A percentile compares a stretch with the other conserved stretches of the same genome.
phyloP scores from a whole-genome alignment of 176 grass and related monocot genomes.

The Triticum monococcum region DNA sequence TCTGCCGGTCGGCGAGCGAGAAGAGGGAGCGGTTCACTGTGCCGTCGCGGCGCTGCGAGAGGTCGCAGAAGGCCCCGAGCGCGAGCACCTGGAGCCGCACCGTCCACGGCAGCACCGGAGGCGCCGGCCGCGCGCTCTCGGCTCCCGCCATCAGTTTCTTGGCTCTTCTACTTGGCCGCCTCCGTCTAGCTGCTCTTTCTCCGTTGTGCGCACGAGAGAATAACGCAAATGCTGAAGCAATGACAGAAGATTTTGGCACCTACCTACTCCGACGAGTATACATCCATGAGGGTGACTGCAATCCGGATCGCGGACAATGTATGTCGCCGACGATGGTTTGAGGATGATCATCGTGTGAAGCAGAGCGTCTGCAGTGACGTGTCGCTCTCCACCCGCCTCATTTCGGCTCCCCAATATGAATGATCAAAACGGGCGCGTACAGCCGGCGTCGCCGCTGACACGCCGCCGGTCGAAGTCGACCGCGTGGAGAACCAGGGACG shows the following conservation, averaged over 20 bases:
- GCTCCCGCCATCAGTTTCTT: neutral
- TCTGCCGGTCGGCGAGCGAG: constrained; percentile 28
- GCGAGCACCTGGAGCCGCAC: constrained; percentile 16
- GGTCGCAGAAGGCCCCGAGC: neutral
- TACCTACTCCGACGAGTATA: no score
- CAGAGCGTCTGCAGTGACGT: neutral
- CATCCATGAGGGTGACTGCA: neutral
- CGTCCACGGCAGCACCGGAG: constrained; percentile 38
- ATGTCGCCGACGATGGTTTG: neutral
- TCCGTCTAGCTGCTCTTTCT: neutral
- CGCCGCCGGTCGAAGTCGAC: no score
- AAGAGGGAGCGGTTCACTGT: constrained; percentile 51
- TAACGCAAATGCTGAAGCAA: neutral
- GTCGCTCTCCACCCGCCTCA: neutral
- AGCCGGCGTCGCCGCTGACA: neutral
- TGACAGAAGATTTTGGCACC: neutral
- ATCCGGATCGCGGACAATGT: neutral
- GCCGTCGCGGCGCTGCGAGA: constrained; percentile 41
- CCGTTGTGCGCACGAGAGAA: neutral
- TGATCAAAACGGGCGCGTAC: neutral
- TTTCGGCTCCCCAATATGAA: neutral
- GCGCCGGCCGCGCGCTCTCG: neutral
- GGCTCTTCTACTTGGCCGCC: neutral
- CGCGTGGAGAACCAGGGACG: no score
- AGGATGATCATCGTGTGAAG: neutral